A percentile compares a stretch with the other conserved stretches of the same genome.
These are phyloP conservation scores for Anisodus tanguticus DNA, from an alignment of 257 asterid genomes.

Conservation along the genomic window DNA sequence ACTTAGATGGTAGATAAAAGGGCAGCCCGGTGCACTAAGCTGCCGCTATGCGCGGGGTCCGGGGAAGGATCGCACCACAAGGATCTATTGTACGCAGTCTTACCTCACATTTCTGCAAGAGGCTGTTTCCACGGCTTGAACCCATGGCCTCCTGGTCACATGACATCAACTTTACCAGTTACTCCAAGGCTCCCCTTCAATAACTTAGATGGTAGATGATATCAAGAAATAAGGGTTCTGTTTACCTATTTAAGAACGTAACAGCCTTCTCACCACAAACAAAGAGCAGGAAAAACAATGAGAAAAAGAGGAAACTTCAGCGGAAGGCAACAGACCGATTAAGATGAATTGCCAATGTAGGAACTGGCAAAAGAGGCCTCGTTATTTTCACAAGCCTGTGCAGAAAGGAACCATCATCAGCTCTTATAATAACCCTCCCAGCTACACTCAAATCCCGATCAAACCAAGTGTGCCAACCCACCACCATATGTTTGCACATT, in stretches of 20 bases:
- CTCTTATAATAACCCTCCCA: conserved; percentile 88
- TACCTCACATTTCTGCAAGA: no score
- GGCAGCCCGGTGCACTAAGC: no score
- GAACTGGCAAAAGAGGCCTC: conserved; percentile 90
- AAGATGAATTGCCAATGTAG: conserved; percentile 96
- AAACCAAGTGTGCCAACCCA: conserved; percentile 99
- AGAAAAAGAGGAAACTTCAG: conserved; percentile 22
- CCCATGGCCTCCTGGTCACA: no score
- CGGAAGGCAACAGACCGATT: conserved; percentile 58
- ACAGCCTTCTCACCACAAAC: conserved; percentile 15
- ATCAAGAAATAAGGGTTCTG: conserved; percentile 5
- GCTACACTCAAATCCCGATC: conserved; percentile 96
- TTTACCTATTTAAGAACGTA: conserved; percentile 24
- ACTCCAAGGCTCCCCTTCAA: not conserved
- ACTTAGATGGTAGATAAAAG: no score
- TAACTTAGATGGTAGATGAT: not conserved
- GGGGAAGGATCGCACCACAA: no score
- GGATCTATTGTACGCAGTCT: no score
- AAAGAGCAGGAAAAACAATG: conserved; percentile 29
- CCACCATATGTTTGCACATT: conserved; percentile 94
- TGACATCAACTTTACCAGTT: no score
- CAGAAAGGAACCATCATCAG: conserved; percentile 76
- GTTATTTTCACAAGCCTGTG: conserved; percentile 90
- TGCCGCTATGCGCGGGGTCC: no score
- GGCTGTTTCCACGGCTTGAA: no score